Evolutionary conservation across 1,139 yeast genomes (phyloP), one percentile per base, ranked within the genome.

Genomic region (Debaryomycetaceae sp.): DNA sequence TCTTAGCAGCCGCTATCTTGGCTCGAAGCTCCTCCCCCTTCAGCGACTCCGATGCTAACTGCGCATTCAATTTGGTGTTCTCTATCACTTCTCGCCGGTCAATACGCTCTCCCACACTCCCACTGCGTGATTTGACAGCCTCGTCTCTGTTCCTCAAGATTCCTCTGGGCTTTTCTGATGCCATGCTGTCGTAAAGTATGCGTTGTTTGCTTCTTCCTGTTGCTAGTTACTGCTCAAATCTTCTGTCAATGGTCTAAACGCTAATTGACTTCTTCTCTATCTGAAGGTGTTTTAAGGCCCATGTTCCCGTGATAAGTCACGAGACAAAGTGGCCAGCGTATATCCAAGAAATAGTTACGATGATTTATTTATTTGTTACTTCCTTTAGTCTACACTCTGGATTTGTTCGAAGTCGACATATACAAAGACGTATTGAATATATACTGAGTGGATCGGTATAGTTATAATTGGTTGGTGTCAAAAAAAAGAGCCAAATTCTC

Each of bases 41-140:
- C 9, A 63, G 44, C 6, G 58, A 44, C 16, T 67, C 67, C 11
- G 61, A 44, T 8, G 56, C 50, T 40, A 69, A 52, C 42, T 67
- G 64, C 11, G 77, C 67, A 47, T 72, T 72, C 43, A 70, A 53
- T 35, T 62, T 53, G 19, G 78, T 72, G 49, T 72, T 72, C 34
- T 61, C 59, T 34, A 72, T 70, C 18, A 72, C 77, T 44, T 71
- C 73, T 45, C 68, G 68, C 36, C 78, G 67, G 48, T 71, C 76
- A 32, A 72, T 55, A 30, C 59, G 56, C 22, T 31, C 41, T 28
- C 30, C 45, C 24, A 18, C 22, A 16, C 15, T 16, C 29, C 46
- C 49, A 4, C 44, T 40, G 3, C 44, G 54, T 19, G 51, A 55
- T 6, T 24, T 15, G 5, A 17, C 8, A 19, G 51, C 56, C 16